Base-by-base conservation (phyloP, 192 early-diverging fungal genomes). In the Geosiphon pyriformis region DNA sequence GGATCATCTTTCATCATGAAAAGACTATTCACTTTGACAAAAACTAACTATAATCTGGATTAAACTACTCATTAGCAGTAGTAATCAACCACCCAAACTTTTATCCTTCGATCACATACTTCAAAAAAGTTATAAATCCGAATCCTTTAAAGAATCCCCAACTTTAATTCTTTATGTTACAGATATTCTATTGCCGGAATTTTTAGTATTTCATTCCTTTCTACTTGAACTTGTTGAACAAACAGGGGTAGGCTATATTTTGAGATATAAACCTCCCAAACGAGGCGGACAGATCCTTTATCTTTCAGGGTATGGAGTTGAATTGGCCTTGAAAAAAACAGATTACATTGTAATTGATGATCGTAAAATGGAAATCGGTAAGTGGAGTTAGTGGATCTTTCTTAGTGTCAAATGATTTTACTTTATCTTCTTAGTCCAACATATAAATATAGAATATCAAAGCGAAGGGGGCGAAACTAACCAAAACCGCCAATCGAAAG, bases 281-380 rank as follows among this genome's bases (percentile, higher is more conserved):
- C 15, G 23, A 27, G 50, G 33, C 4, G 30, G 6, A 27, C 23
- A 66, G 18, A 74, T 70, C 17, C 66, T 94, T 23, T 68, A 78
- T 11, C 74, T 99, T 27, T 73, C 87, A 11, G 97, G 97, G 61
- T 99, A 96, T 63, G 94, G 94, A 1, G 93, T 94, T 8, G 94
- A 94, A 72, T 79, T 99, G 37, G 89, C 85, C 12, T 67, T 99
- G n/a, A 99, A 99, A 76, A 96, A 85, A 57, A 94, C 93, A 7
- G 97, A 99, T 70, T 99, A 99, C 78, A 89, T 92, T 73, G 94
- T 94, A 20, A 88, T 90, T 42, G 96, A 99, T 67, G 96, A 99
- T 74, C 87, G 95, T 23, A 81, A 88, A 48, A 76, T 84, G 57
- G 81, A 75, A 35, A 72, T 67, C 26, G 68, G 76, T 66, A 42